Evolutionary conservation across 148 eudicot species (phyloP).

Genomic region (Nepenthes mirabilis): DNA sequence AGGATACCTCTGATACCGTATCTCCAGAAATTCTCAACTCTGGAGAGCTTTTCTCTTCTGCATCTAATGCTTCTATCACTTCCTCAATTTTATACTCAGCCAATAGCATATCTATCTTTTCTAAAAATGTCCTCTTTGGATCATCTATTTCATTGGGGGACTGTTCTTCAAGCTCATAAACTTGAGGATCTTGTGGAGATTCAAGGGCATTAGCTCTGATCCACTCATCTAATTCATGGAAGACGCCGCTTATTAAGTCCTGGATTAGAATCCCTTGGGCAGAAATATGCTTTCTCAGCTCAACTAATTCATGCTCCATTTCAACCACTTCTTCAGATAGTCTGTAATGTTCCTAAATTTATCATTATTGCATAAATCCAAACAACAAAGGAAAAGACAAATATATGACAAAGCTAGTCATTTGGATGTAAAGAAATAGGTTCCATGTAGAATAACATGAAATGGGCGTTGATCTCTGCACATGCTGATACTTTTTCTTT

Average conservation of each 20-base stretch:
- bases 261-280: conserved; percentile 81
- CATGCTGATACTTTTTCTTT: too few relatives aligned
- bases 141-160: conserved; percentile 27
- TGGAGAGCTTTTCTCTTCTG: conserved; percentile 50
- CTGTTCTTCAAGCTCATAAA: conserved; percentile 23
- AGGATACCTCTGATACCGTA: conserved; percentile 32
- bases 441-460: too few relatives aligned
- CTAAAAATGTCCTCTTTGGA: conserved; percentile 37
- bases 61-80: conserved; percentile 63
- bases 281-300: conserved; percentile 76
- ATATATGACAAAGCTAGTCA: too few relatives aligned
- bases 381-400: too few relatives aligned
- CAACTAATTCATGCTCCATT: conserved; percentile 77
- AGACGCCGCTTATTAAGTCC: conserved; percentile 66
- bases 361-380: neutral
- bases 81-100: conserved; percentile 74
- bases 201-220: conserved; percentile 36
- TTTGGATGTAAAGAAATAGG: too few relatives aligned
- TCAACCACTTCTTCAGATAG: conserved; percentile 95
- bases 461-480: too few relatives aligned
- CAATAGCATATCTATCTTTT: conserved; percentile 60
- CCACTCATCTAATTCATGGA: conserved; percentile 56
- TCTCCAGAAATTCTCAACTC: conserved; percentile 52
- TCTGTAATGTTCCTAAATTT: conserved; percentile 19
- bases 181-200: conserved; percentile 29